These are phyloP conservation scores for Uronychia setigera DNA, from an alignment of 73 alveolate species.

Conservation along the genomic window DNA sequence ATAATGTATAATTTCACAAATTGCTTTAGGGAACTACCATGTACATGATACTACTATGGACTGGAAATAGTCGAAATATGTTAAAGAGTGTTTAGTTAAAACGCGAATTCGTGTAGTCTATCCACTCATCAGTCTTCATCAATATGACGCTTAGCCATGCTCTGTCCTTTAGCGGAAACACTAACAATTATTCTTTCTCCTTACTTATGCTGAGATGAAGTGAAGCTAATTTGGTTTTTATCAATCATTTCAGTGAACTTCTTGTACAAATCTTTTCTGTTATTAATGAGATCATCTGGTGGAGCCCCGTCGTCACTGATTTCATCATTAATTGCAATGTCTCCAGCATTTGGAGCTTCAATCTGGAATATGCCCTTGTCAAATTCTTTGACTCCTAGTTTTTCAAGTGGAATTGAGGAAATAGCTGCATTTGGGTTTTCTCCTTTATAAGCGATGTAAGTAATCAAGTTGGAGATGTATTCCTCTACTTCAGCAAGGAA, in stretches of 20 bases:
- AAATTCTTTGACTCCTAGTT: slow-evolving; percentile 47
- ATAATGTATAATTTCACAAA: too few species aligned
- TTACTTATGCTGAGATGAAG: background rate
- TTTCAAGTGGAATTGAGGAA: slow-evolving; percentile 56
- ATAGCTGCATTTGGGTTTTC: slow-evolving; percentile 72
- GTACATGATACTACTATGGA: too few species aligned
- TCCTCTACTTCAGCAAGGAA: slow-evolving; percentile 74
- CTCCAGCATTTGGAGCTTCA: slow-evolving; percentile 55
- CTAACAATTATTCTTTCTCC: background rate
- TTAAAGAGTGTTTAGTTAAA: too few species aligned
- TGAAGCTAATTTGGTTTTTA: slow-evolving; percentile 50
- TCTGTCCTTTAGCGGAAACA: background rate
- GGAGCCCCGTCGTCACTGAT: slow-evolving; percentile 53
- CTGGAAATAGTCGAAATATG: too few species aligned
- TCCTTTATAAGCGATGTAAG: slow-evolving; percentile 62
- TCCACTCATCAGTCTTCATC: too few species aligned
- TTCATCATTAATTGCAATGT: slow-evolving; percentile 33
- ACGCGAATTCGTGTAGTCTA: too few species aligned
- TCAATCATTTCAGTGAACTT: slow-evolving; percentile 51
- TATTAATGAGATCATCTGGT: slow-evolving; percentile 56
- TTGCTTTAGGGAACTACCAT: too few species aligned
- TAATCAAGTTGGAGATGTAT: slow-evolving; percentile 60
- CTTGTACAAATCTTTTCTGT: slow-evolving; percentile 64
- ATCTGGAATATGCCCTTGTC: slow-evolving; percentile 44
- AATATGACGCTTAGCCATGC: background rate